Percentiles rank a stretch among this genome's conserved stretches.
Evolutionary conservation across 495 filamentous ascomycete genomes (phyloP).

Genomic region (Xylaria grammica): DNA sequence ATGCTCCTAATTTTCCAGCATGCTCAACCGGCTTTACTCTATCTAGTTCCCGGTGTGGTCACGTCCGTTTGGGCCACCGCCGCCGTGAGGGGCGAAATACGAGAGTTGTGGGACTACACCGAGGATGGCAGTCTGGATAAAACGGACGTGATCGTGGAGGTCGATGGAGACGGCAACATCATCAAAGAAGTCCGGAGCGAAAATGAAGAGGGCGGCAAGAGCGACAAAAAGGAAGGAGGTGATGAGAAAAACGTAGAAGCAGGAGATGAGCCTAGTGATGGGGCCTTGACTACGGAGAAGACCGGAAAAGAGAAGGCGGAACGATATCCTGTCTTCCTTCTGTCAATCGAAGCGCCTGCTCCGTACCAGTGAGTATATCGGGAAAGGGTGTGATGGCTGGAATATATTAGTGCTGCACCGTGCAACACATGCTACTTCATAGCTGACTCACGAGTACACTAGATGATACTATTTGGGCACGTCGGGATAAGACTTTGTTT

Average conservation of each 20-base stretch:
- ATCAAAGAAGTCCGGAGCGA: slow-evolving; percentile 24
- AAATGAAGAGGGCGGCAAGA: slow-evolving; percentile 3
- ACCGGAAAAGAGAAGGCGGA: not conserved
- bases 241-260: not conserved
- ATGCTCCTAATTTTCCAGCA: slow-evolving; percentile 80
- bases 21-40: slow-evolving; percentile 89
- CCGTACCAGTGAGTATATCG: not conserved
- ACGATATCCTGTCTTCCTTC: slow-evolving; percentile 33
- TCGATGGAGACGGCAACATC: slow-evolving; percentile 38
- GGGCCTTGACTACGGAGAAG: not conserved
- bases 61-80: slow-evolving; percentile 82
- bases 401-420: too few relatives aligned
- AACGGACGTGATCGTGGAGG: slow-evolving; percentile 51
- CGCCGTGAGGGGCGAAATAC: slow-evolving; percentile 67
- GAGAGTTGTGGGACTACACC: slow-evolving; percentile 78
- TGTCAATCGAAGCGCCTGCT: slow-evolving; percentile 35
- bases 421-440: too few relatives aligned
- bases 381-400: too few relatives aligned
- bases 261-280: not conserved
- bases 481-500: too few relatives aligned
- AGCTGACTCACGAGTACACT: too few relatives aligned
- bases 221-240: not conserved
- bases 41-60: slow-evolving; percentile 88
- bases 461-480: too few relatives aligned
- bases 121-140: slow-evolving; percentile 67